Evolutionary conservation across 2,329 filamentous ascomycete species (phyloP).

Genomic region (Colletotrichum sp.): DNA sequence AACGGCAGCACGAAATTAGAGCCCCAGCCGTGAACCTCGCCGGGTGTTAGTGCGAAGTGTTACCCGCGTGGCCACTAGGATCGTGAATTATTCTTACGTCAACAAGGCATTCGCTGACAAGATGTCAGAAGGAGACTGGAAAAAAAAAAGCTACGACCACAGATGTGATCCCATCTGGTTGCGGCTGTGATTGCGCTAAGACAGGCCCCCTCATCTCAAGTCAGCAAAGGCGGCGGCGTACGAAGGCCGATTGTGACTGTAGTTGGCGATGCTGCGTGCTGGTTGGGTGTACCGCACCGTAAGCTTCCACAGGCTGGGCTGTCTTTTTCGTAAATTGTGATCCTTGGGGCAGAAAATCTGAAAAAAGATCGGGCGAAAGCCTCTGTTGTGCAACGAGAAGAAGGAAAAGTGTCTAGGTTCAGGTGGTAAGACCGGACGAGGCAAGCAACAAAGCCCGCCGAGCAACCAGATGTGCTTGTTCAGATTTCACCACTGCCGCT

Average conservation of each 20-base stretch:
- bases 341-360: background rate
- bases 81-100: background rate
- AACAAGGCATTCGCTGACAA: background rate
- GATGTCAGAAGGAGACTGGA: background rate
- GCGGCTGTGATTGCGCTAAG: background rate
- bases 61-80: background rate
- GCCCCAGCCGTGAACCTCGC: background rate
- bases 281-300: background rate
- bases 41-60: background rate
- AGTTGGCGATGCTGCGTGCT: background rate
- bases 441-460: background rate
- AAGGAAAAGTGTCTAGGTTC: background rate
- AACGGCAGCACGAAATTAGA: background rate
- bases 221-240: background rate
- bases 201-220: background rate
- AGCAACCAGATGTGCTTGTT: background rate
- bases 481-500: background rate
- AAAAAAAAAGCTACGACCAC: background rate
- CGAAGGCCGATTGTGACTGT: background rate
- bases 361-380: slow-evolving; percentile 1
- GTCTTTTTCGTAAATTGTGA: background rate
- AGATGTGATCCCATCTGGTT: background rate
- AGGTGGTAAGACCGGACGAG: background rate
- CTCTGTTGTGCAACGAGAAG: background rate
- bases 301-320: background rate